Base-by-base conservation (phyloP, 164 flowering plant genomes). In the Vitis riparia region DNA sequence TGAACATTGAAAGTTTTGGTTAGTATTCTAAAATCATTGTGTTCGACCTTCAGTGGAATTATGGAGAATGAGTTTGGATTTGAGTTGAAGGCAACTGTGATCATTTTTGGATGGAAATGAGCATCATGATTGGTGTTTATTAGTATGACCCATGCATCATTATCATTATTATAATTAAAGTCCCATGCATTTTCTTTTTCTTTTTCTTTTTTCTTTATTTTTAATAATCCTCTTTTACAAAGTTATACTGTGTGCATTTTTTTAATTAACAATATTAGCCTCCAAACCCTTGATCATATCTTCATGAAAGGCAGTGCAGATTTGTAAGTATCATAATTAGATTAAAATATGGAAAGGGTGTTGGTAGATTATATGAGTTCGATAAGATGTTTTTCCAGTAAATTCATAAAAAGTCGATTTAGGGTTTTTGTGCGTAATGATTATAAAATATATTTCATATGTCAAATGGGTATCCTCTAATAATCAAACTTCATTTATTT, bases 261-360 rank as follows among this genome's bases (percentile, higher is more conserved):
- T 58, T 60, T 6, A 8, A 13, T 19, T 51, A 52, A 53, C 53
- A 57, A 47, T 8, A 2, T 58, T 19, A 8, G 49, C 12, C 27
- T 52, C 37, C 37, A 23, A 70, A 66, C 73, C 63, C 61, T 55
- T 69, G 8, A 29, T 69, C 37, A 68, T 27, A 77, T 80, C 78
- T 71, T 74, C 78, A 70, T 75, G 9, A 77, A 73, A 80, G 80
- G 64, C 48, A 32, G 74, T 74, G 80, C 70, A 62, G 73, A 76
- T 76, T 59, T 71, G 72, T 32, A 53, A 73, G 55, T 60, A 27
- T 55, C 59, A 50, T 61, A 55, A 32, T 53, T 23, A 27, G 12
- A 49, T 70, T 47, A n/a, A 74, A 69, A 58, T 37, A 62, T 17
- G 19, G 23, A 70, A 23, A 63, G 27, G 55, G 50, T 8, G 29